These are phyloP conservation scores for Oenanthe sinensis DNA, from an alignment of 129 eudicot genomes.

Conservation along the genomic window DNA sequence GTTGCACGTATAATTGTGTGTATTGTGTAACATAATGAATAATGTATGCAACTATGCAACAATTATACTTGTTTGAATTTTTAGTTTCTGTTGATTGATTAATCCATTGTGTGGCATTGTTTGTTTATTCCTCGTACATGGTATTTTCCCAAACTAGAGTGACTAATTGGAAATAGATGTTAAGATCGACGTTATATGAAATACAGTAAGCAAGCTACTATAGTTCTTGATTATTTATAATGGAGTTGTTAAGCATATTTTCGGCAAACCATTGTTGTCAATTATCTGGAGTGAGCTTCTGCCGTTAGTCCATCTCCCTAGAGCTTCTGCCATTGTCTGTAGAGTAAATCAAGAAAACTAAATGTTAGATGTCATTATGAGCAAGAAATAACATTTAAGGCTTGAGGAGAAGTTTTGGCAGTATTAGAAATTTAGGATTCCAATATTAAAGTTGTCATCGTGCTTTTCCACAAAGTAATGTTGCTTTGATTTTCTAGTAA, in stretches of 20 bases:
- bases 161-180: background rate
- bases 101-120: background rate
- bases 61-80: background rate
- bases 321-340: conserved; percentile 12
- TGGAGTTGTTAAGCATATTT: background rate
- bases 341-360: background rate
- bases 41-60: background rate
- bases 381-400: background rate
- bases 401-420: background rate
- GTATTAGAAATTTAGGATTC: background rate
- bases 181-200: background rate
- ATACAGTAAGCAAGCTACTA: background rate
- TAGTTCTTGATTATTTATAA: background rate
- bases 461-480: background rate
- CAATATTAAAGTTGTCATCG: background rate
- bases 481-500: no score
- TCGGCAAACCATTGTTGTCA: background rate
- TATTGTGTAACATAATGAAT: background rate
- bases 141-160: background rate
- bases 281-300: conserved; percentile 7
- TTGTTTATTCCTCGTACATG: no score
- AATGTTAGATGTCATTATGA: background rate
- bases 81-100: background rate
- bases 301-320: background rate
- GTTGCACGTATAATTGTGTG: background rate